These are phyloP conservation scores for Yamagishiella unicocca DNA, from an alignment of 139 green algal species.

Conservation along the genomic window DNA sequence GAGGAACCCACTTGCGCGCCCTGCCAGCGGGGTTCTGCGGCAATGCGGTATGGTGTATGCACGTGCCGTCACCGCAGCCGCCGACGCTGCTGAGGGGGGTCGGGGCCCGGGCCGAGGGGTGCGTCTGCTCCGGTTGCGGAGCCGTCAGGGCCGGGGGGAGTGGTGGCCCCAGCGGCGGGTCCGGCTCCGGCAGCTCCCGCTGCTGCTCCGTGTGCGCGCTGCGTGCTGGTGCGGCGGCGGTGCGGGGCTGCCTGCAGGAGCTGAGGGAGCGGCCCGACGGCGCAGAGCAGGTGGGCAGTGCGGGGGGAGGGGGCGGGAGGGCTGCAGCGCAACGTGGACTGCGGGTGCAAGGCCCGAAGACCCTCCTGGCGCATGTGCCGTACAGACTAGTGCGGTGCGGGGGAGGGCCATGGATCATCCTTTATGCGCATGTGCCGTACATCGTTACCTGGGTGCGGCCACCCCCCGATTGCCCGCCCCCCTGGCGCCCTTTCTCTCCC, in stretches of 20 bases:
- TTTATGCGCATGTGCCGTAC: too few species aligned
- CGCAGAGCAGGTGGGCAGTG: not conserved
- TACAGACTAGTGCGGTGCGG: too few species aligned
- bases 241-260: not conserved
- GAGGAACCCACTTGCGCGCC: too few species aligned
- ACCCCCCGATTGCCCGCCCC: too few species aligned
- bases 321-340: too few species aligned
- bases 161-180: not conserved
- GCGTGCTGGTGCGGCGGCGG: conserved; percentile 17
- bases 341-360: too few species aligned
- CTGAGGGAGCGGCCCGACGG: not conserved
- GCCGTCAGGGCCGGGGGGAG: not conserved
- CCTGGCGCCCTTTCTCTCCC: too few species aligned
- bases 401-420: too few species aligned
- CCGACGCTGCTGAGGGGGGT: too few species aligned
- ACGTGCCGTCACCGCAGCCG: not conserved
- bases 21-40: not conserved
- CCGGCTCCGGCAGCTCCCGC: not conserved
- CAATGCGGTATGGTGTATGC: conserved; percentile 47
- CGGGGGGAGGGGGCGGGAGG: too few species aligned
- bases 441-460: too few species aligned
- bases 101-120: not conserved
- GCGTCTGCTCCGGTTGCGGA: not conserved
- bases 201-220: not conserved
- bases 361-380: too few species aligned